Evolutionary conservation across 2,329 filamentous ascomycete genomes (phyloP).

Genomic region (Aspergillus transmontanensis): DNA sequence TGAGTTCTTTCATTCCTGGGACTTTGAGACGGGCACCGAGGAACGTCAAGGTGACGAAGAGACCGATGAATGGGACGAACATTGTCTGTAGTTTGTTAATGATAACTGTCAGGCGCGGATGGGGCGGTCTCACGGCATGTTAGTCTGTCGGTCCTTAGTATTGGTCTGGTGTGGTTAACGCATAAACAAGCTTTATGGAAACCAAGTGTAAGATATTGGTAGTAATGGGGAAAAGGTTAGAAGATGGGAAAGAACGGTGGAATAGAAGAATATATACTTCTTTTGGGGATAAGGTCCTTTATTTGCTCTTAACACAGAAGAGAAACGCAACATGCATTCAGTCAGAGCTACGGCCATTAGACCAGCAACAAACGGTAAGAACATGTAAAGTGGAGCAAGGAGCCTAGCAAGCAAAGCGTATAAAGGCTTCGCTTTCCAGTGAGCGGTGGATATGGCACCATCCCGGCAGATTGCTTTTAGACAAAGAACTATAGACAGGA

Average conservation of each 20-base stretch:
- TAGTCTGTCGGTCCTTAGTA: not conserved
- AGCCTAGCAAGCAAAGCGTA: not conserved
- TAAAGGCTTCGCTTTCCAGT: not conserved
- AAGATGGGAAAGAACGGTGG: constrained; percentile 1
- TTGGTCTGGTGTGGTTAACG: not conserved
- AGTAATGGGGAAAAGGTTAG: constrained; percentile 6
- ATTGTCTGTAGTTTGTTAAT: constrained; percentile 15
- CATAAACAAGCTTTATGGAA: not conserved
- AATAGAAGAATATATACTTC: constrained; percentile 5
- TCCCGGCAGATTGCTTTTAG: not conserved
- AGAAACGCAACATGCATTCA: not conserved
- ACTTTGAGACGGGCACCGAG: constrained; percentile 27
- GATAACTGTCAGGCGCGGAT: not conserved
- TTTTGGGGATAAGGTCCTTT: not conserved
- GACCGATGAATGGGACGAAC: constrained; percentile 24
- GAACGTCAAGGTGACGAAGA: constrained; percentile 25
- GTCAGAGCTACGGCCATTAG: not conserved
- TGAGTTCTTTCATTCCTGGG: constrained; percentile 23
- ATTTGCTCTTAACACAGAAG: not conserved
- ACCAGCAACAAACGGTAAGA: not conserved
- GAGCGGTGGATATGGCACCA: not conserved
- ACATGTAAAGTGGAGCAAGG: not conserved
- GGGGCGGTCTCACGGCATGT: not conserved
- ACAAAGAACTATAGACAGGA: not conserved
- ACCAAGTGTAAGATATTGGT: constrained; percentile 10